Evolutionary conservation across 139 green algal genomes (phyloP), one percentile per base, ranked within the genome.

Genomic region (Chlamydomonas schloesseri): DNA sequence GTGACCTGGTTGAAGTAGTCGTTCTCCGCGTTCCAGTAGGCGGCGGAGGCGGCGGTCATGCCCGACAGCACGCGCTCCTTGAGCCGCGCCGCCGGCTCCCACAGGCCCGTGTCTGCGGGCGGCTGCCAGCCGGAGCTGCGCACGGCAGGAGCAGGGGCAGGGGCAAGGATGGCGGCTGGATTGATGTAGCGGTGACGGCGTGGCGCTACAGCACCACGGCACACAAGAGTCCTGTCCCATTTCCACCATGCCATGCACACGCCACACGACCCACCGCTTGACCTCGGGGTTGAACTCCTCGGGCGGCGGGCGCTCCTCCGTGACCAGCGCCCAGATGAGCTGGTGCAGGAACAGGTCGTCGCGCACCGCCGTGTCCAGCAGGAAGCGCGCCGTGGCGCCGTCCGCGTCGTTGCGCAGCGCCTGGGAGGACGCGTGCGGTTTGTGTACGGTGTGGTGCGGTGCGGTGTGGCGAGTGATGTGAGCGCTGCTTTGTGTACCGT

Each of bases 251-350:
- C 42, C 42, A 50, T 50, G 6, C 42, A 50, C 42, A 8, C 42
- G 42, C 42, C 42, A 8, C 42, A 34, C 34, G 34, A 14, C 65
- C 13, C 74, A 84, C 85, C 89, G 71, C 67, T 94, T 94, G 84
- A 96, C 93, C 72, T 92, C 81, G 6, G 95, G 95, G 81, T 95
- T 95, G 83, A 97, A 96, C 0, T 92, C 95, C 50, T 97, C 94
- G 18, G 93, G 81, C 6, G 94, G 94, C 34, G 96, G 96, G 57
- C 88, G 92, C 77, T 95, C 94, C 91, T 98, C 96, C 26, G 92
- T 93, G 72, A 80, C 83, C 37, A 99, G 94, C 57, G 95, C 93
- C 95, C 96, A 99, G 17, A 98, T 91, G 36, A 99, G 90, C 73
- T 94, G 91, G 89, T 99, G 96, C 0, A 91, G 93, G 91, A 99